Evolutionary conservation across 2,329 filamentous ascomycete species (phyloP), one percentile per base, ranked within the genome.

Genomic region (Alternaria consortialis): DNA sequence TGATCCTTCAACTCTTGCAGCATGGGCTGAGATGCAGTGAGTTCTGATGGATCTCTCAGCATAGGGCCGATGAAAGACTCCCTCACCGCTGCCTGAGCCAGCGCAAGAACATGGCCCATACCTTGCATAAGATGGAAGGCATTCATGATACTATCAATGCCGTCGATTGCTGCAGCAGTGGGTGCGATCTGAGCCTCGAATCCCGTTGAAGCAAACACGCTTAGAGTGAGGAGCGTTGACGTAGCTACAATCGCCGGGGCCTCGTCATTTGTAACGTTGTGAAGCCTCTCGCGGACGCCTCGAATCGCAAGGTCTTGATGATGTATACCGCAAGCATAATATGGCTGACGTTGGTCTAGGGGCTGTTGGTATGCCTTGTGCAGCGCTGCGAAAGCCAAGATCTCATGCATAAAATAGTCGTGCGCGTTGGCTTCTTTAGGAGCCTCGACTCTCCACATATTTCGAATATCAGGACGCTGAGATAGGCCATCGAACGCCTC

Each of bases 301-400:
- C 70, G 67, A 37, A 79, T 76, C n/a, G 76, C 72, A 44, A 75
- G 66, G 53, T 79, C 74, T 56, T 79, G 77, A 40, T 79, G 77
- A 54, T 79, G 74, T 27, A 74, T 73, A 5, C 74, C 74, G n/a
- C 76, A 69, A 8, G 72, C 67, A 25, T 75, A 76, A 60, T 77
- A 79, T 27, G 70, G 59, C 34, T 53, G 47, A 31, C 68, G 62
- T 50, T 71, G 60, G 2, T 72, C 71, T 2, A 65, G 70, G 9
- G 55, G 58, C 7, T 75, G 56, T n/a, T 74, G 57, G 44, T 75
- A 68, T 4, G 75, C 78, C 44, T 78, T 72, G 56, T 81, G 77
- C 15, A 79, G 69, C 13, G 80, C 78, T 1, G 81, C 71, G 32
- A 79, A 75, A 6, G 81, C 79, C 11, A 82, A 64, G 3, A 83